Evolutionary conservation across 306 rosid genomes (phyloP).

Genomic region (Trifolium repens): DNA sequence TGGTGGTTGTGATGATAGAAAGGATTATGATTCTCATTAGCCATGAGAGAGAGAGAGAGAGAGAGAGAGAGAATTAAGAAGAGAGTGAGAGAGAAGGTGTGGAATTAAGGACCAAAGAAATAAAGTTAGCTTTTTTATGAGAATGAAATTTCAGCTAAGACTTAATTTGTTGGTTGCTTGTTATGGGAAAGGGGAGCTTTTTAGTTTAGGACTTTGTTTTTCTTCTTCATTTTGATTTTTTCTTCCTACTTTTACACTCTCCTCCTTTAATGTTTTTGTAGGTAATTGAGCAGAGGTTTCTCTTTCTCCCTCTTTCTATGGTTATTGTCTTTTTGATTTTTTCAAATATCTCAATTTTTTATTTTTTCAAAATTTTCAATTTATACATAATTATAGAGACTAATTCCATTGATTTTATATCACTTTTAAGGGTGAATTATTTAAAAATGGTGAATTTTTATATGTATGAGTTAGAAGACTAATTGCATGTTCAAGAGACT

Average conservation of each 20-base stretch:
- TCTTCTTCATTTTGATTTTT: conserved; percentile 40
- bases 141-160: conserved; percentile 51
- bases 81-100: neutral
- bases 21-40: conserved; percentile 58
- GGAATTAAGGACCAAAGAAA: conserved; percentile 17
- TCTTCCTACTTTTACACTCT: conserved; percentile 36
- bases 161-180: conserved; percentile 48
- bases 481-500: no score
- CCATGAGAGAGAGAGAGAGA: conserved; percentile 49
- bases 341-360: neutral
- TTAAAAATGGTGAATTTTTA: no score
- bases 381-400: no score
- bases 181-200: conserved; percentile 59
- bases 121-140: conserved; percentile 42
- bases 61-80: neutral
- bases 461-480: no score
- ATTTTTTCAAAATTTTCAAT: no score
- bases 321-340: neutral
- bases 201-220: conserved; percentile 49
- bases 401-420: no score
- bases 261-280: conserved; percentile 38
- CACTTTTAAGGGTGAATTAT: no score
- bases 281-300: conserved; percentile 6
- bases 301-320: neutral
- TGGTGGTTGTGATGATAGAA: conserved; percentile 58